Evolutionary conservation across 495 filamentous ascomycete species (phyloP).

Genomic region (Pyrenopolyporus hunteri): DNA sequence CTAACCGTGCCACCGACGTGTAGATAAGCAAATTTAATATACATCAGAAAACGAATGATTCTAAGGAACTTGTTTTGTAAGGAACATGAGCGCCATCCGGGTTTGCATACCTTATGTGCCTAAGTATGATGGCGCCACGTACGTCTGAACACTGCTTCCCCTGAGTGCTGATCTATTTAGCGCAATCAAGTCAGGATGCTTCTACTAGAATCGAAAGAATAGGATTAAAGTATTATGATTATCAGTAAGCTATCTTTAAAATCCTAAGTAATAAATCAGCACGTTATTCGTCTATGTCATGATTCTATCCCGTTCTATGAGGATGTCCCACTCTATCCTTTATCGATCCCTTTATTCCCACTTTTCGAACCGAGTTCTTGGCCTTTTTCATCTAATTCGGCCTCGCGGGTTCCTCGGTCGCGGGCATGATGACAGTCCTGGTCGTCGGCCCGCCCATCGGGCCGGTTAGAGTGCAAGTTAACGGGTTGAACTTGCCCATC

Average conservation of each 20-base stretch:
- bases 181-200: no score
- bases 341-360: background rate
- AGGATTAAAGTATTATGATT: background rate
- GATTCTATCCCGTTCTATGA: slow-evolving; percentile 7
- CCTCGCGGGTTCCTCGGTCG: slow-evolving; percentile 7
- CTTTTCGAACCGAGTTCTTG: background rate
- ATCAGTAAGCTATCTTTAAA: background rate
- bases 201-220: no score
- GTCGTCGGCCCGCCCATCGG: background rate
- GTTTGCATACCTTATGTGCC: no score
- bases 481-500: slow-evolving; percentile 41
- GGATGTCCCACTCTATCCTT: slow-evolving; percentile 1
- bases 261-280: no score
- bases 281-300: slow-evolving; percentile 5
- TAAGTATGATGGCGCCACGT: no score
- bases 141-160: no score
- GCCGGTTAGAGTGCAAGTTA: slow-evolving; percentile 30
- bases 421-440: slow-evolving; percentile 9
- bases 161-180: no score
- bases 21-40: no score
- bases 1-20: no score
- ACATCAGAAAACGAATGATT: no score
- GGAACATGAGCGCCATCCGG: no score
- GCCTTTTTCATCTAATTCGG: slow-evolving; percentile 19
- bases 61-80: no score